Evolutionary conservation across 2,329 filamentous ascomycete species (phyloP), one percentile per base, ranked within the genome.

Genomic region (Pseudocercospora macadamiae): DNA sequence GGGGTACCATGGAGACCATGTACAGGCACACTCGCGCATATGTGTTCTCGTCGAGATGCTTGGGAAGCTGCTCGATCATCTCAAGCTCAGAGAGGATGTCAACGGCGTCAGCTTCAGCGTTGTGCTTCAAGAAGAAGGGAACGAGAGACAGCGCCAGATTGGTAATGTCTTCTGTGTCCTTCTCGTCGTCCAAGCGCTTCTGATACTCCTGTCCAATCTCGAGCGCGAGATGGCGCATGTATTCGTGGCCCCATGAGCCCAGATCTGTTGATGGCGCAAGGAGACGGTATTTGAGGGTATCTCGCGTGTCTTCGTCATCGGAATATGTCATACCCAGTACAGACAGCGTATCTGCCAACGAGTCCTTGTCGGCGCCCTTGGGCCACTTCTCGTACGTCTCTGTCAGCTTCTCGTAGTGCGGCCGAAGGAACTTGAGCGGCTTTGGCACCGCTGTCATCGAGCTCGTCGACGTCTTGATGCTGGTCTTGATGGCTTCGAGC

Each of bases 381-480:
- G 89, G 84, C 95, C 96, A 99, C 74, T 89, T 85, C 60, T 96
- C 93, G 80, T 97, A 96, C 25, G 93, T 81, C 75, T 89, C 89
- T 63, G 89, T 89, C 73, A 99, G 83, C 57, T 89, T 87, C 77
- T 96, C 90, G 80, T 97, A 99, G 77, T 99, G 93, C 67, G 93
- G 95, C 80, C 95, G 87, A 64, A 99, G 85, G 76, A 99, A 99
- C 79, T 99, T 99, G 70, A 99, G 84, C 30, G 95, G 95, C 79
- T 99, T 99, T 21, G 96, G 95, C 63, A 99, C 95, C 60, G 95
- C 95, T 49, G 95, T 99, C 95, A 99, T 99, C 45, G 96, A 99
- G 60, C 93, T 97, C 66, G 95, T 99, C 60, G 95, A 96, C 56
- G 95, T 99, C 82, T 97, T 97, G 83, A 99, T 99, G 74, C 91